Base-by-base conservation (phyloP, 1,284 basidiomycete species). In the Ustilago sp. region DNA sequence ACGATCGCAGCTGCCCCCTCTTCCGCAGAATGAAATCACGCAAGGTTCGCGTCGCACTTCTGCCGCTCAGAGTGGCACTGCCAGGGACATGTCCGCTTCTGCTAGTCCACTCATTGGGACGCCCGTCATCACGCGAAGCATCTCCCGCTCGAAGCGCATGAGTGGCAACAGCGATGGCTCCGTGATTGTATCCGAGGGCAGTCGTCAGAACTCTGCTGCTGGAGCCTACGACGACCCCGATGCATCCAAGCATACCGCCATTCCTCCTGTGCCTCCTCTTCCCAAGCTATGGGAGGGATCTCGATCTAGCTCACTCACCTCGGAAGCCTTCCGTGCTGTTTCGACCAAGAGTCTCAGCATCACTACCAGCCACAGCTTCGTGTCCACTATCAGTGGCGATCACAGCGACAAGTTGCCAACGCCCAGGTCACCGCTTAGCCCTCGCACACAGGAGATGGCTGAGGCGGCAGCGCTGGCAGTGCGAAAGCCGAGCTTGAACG, bases 181-280 rank as follows among this genome's bases (percentile, higher is more conserved):
- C 12, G 69, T 47, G 8, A 23, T 54, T 13, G 68, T 57, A 8
- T 68, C 70, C 8, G 71, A 74, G 9, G 51, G 62, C 23, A 31
- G 59, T 13, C 65, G 71, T 39, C 45, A 58, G n/a, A 65, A 73
- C n/a, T 43, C 57, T 31, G 39, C 70, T 13, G 43, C 59, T 0
- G 36, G 63, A 19, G 59, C 47, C 15, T 57, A 71, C 39, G 68
- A 72, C 45, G 69, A 69, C 17, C n/a, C 59, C 5, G 74, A 72
- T 6, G 31, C 63, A 8, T 65, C 63, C 8, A 59, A 68, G 5
- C 57, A 59, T 39, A 48, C 64, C 19, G 74, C 65, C 17, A 94
- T 98, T 7, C 96, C 97, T 1, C 96, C 96, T 28, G 97, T 99
- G 1, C 96, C 96, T 38, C 96, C 97, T 50, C 88, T 99, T 23